Evolutionary conservation across 2,329 filamentous ascomycete species (phyloP).

Genomic region (Byssochlamys sp.): DNA sequence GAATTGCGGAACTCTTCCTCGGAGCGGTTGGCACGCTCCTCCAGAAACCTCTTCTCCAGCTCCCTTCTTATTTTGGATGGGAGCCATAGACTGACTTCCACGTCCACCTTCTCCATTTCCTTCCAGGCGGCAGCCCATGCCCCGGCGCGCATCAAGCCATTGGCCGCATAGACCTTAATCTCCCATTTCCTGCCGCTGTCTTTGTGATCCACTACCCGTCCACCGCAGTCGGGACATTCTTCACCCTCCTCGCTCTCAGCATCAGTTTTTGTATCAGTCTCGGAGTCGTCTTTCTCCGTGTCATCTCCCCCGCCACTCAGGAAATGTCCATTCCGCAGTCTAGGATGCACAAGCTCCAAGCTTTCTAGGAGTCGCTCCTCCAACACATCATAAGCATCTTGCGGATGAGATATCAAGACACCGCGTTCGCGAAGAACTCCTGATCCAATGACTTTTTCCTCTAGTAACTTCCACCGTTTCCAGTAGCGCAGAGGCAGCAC

Average conservation of each 20-base stretch:
- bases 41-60: slow-evolving; percentile 36
- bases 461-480: slow-evolving; percentile 42
- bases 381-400: slow-evolving; percentile 53
- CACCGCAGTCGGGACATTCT: slow-evolving; percentile 43
- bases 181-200: slow-evolving; percentile 46
- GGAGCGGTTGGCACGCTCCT: slow-evolving; percentile 28
- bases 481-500: slow-evolving; percentile 39
- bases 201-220: slow-evolving; percentile 37
- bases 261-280: slow-evolving; percentile 16
- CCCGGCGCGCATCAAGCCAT: slow-evolving; percentile 81
- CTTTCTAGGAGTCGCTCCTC: slow-evolving; percentile 54
- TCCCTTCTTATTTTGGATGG: slow-evolving; percentile 43
- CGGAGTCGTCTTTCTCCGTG: slow-evolving; percentile 13
- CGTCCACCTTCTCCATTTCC: slow-evolving; percentile 97
- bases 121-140: slow-evolving; percentile 92
- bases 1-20: slow-evolving; percentile 11
- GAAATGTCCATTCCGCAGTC: slow-evolving; percentile 53
- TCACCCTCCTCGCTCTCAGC: slow-evolving; percentile 30
- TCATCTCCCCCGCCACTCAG: slow-evolving; percentile 27
- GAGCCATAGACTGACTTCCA: slow-evolving; percentile 70
- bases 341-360: slow-evolving; percentile 46
- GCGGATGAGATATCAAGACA: slow-evolving; percentile 53
- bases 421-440: slow-evolving; percentile 49
- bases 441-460: slow-evolving; percentile 43
- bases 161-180: slow-evolving; percentile 86